Percentiles rank a stretch among this genome's conserved stretches.
Conservation (phyloP, 2,329 filamentous ascomycete species). For the Kalaharituber pfeilii region DNA sequence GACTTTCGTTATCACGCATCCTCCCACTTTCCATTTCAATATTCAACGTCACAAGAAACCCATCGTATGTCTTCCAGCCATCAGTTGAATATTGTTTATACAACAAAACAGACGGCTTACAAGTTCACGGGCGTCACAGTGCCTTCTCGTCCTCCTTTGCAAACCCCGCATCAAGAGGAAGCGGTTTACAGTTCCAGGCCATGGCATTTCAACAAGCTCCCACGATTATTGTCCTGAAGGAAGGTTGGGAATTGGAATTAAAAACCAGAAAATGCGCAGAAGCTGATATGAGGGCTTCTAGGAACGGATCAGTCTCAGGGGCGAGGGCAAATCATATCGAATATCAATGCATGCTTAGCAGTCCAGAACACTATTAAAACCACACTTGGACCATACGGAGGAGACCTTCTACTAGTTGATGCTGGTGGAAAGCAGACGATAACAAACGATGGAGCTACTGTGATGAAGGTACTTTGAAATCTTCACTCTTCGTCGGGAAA, state of each 20-base stretch:
- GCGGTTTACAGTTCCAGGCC: neutral
- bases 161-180: neutral
- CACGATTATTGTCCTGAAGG: slow-evolving; percentile 94
- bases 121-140: neutral
- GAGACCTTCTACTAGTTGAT: slow-evolving; percentile 89
- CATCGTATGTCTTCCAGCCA: neutral
- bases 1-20: neutral
- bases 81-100: neutral
- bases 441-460: slow-evolving; percentile 95
- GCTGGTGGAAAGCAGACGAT: slow-evolving; percentile 92
- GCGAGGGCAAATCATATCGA: slow-evolving; percentile 88
- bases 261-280: slow-evolving; percentile 9
- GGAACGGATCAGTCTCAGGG: slow-evolving; percentile 96
- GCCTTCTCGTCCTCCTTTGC: neutral
- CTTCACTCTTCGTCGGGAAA: neutral
- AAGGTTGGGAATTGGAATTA: slow-evolving; percentile 56
- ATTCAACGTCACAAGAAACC: neutral
- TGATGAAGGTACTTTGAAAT: slow-evolving; percentile 62
- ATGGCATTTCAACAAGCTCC: slow-evolving; percentile 48
- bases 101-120: neutral
- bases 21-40: neutral
- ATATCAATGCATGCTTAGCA: slow-evolving; percentile 95
- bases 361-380: slow-evolving; percentile 92
- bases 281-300: slow-evolving; percentile 28
- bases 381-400: slow-evolving; percentile 89